Evolutionary conservation across 163 green algal species (phyloP).

Genomic region (Trebouxia gelatinosa): DNA sequence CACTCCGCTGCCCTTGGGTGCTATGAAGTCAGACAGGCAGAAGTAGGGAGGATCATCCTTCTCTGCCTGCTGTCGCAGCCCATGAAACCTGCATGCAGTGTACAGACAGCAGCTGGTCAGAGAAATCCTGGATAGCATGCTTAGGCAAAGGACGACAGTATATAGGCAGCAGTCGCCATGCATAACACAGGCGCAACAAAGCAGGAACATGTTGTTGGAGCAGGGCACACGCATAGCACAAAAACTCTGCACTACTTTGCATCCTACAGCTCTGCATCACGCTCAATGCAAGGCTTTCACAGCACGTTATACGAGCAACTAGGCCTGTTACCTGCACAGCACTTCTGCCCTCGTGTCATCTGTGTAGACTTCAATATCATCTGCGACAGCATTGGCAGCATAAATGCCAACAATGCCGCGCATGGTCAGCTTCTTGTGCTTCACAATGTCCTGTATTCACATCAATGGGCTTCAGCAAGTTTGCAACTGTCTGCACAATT

Average conservation of each 20-base stretch:
- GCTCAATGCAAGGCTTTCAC: neutral
- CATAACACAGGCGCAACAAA: no score
- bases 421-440: conserved; percentile 78
- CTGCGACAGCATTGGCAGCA: conserved; percentile 86
- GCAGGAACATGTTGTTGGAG: no score
- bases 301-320: no score
- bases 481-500: no score
- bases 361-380: conserved; percentile 93
- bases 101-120: neutral
- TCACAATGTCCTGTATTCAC: conserved; percentile 78
- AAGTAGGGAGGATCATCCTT: conserved; percentile 84
- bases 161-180: no score
- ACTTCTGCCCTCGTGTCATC: conserved; percentile 66
- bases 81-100: conserved; percentile 47
- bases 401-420: conserved; percentile 89
- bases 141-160: no score
- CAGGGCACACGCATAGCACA: no score
- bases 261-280: no score
- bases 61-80: conserved; percentile 88
- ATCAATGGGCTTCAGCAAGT: no score
- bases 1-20: conserved; percentile 77
- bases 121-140: no score
- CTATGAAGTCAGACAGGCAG: conserved; percentile 96
- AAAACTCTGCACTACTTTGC: no score
- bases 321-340: conserved; percentile 40